Evolutionary conservation across 2,329 filamentous ascomycete species (phyloP), one percentile per base, ranked within the genome.

Genomic region (Sporothrix sp.): DNA sequence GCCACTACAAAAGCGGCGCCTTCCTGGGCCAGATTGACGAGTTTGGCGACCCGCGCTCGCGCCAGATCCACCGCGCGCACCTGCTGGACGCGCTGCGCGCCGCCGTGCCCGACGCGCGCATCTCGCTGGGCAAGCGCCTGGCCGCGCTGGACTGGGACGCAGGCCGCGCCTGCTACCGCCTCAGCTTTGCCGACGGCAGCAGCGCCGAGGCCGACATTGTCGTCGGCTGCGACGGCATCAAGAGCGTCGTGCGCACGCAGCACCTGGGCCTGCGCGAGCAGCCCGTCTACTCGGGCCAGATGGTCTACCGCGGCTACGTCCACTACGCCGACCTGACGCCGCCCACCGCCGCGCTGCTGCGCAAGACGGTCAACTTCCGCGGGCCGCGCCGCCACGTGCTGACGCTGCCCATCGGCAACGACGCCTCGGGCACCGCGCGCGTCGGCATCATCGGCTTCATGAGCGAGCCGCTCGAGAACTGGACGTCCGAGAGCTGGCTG

Each of bases 171-270:
- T 48, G 44, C 44, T 55, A 53, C 45, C 23, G 32, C 10, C 58
- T 63, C 1, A 49, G 28, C 0, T 66, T 66, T 40, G 53, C 52
- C 14, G 59, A 63, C 50, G 61, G 60, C 7, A 62, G 56, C 0
- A 55, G 53, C 16, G 62, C 59, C 3, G 56, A 58, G 49, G 63
- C 61, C 5, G 62, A 64, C 43, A 60, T 59, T n/a, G 73, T 80
- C 0, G 67, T 84, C 48, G 81, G 78, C 8, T 82, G 78, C 59
- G 81, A 85, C 62, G 81, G 81, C 1, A 81, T 85, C 59, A 79
- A 78, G 59, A 79, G 76, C 1, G 65, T 68, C 2, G 69, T 76
- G 3, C 68, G 81, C 10, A 60, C 71, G 32, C 62, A 84, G 8
- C 64, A 82, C 3, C 75, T 74, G 0, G 60, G 68, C 2, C 75